A percentile compares a stretch with the other conserved stretches of the same genome.
Evolutionary conservation across 1,139 yeast genomes (phyloP).

Genomic region (Pichia inconspicua): DNA sequence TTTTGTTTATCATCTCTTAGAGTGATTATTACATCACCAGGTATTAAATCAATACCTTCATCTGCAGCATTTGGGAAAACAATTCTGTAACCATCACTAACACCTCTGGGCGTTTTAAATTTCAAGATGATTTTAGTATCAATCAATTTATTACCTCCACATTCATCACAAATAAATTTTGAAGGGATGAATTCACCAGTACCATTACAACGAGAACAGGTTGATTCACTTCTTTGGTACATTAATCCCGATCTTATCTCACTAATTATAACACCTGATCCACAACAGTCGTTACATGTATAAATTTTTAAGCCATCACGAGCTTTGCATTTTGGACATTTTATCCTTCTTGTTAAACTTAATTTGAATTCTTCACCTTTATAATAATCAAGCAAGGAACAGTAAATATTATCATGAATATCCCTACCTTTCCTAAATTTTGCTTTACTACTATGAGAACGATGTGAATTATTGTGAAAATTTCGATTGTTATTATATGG

Average conservation of each 20-base stretch:
- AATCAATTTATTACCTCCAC: constrained; percentile 34
- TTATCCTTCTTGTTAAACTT: constrained; percentile 35
- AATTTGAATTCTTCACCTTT: constrained; percentile 41
- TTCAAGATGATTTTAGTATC: constrained; percentile 45
- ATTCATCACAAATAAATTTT: constrained; percentile 32
- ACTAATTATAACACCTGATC: constrained; percentile 31
- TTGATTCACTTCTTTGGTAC: constrained; percentile 26
- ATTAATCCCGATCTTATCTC: constrained; percentile 26
- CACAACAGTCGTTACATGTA: constrained; percentile 33
- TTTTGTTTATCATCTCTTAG: constrained; percentile 25
- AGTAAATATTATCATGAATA: constrained; percentile 39
- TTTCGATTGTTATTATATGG: not conserved
- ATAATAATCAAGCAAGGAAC: constrained; percentile 41
- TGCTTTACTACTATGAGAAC: not conserved
- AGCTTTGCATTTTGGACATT: constrained; percentile 39
- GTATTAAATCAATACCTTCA: constrained; percentile 49
- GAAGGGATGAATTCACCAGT: constrained; percentile 30
- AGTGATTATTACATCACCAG: constrained; percentile 59
- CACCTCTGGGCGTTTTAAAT: constrained; percentile 47
- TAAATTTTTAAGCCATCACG: constrained; percentile 32
- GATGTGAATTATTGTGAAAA: constrained; percentile 2
- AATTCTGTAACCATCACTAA: constrained; percentile 42
- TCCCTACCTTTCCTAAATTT: constrained; percentile 33
- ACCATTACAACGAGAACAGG: constrained; percentile 34
- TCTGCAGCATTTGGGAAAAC: constrained; percentile 54